Conservation (phyloP, 192 early-diverging fungal species). For the Entomortierella chlamydospora region DNA sequence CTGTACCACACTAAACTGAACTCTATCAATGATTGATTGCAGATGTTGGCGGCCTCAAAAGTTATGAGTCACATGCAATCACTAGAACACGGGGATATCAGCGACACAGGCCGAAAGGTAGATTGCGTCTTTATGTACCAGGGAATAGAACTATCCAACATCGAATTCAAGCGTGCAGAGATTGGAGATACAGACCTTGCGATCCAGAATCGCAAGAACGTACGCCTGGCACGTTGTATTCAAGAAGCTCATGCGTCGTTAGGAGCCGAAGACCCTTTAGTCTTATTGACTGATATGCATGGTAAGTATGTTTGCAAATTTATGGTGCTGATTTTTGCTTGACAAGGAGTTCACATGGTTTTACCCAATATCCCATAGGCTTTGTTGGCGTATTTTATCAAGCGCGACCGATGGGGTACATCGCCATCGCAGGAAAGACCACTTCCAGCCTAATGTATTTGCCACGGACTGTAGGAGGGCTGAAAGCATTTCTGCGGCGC, state of each 20-base stretch:
- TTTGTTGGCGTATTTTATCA: too few relatives aligned
- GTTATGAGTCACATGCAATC: too few relatives aligned
- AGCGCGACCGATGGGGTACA: too few relatives aligned
- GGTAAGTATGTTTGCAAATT: background rate
- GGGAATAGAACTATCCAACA: constrained; percentile 9
- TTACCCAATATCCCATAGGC: too few relatives aligned
- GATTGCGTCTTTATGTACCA: constrained; percentile 7
- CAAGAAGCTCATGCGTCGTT: background rate
- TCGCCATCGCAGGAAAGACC: background rate
- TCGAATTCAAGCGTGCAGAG: background rate
- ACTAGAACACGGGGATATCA: constrained; percentile 3
- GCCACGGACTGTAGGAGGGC: background rate
- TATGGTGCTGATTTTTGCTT: background rate
- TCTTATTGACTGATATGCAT: background rate
- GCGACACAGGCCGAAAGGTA: constrained; percentile 9
- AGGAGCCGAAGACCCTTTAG: background rate
- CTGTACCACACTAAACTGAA: too few relatives aligned
- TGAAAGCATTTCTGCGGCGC: background rate
- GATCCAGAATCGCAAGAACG: background rate
- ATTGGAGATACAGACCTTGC: background rate
- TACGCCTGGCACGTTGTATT: background rate
- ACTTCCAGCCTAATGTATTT: background rate
- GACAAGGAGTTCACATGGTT: background rate
- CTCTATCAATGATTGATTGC: too few relatives aligned
- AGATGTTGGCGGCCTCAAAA: too few relatives aligned